Evolutionary conservation across 1,284 basidiomycete species (phyloP).

Genomic region (Microbotryum silenes-acaulis): DNA sequence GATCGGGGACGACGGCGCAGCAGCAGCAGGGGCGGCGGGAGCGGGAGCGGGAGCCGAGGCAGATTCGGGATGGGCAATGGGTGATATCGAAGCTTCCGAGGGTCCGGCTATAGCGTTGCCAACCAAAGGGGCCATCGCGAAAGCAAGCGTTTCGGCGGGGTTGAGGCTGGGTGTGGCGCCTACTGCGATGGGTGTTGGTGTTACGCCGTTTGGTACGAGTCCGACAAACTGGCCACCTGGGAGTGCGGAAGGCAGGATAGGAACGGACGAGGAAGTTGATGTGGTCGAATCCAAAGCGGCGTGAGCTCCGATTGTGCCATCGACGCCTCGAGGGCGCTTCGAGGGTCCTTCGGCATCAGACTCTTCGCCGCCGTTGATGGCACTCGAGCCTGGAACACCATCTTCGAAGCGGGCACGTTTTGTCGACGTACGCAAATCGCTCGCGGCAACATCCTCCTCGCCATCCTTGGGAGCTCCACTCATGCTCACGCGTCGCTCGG

Average conservation of each 20-base stretch:
- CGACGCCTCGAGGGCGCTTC: constrained; percentile 14
- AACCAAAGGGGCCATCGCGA: not conserved
- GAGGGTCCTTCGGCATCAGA: constrained; percentile 13
- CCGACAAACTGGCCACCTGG: not conserved
- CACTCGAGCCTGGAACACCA: not conserved
- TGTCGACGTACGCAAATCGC: too few relatives aligned
- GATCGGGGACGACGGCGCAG: constrained; percentile 8
- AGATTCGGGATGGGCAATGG: constrained; percentile 3
- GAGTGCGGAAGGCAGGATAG: too few relatives aligned
- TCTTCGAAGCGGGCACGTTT: not conserved
- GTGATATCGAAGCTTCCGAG: constrained; percentile 6
- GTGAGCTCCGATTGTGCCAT: not conserved
- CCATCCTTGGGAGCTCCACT: constrained; percentile 37
- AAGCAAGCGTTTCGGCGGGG: too few relatives aligned
- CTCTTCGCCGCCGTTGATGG: constrained; percentile 5
- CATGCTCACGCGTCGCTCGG: constrained; percentile 50
- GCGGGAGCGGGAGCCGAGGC: not conserved
- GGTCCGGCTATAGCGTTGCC: not conserved
- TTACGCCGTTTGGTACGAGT: not conserved
- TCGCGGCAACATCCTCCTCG: constrained; percentile 35
- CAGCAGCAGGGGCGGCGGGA: not conserved
- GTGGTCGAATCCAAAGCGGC: constrained; percentile 11
- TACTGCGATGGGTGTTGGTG: too few relatives aligned
- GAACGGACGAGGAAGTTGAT: too few relatives aligned
- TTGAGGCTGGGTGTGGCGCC: too few relatives aligned